Percentiles rank a stretch among this genome's conserved stretches.
phyloP scores from a whole-genome alignment of 805 yeast species.

The Diddensiella transvaalensis region DNA sequence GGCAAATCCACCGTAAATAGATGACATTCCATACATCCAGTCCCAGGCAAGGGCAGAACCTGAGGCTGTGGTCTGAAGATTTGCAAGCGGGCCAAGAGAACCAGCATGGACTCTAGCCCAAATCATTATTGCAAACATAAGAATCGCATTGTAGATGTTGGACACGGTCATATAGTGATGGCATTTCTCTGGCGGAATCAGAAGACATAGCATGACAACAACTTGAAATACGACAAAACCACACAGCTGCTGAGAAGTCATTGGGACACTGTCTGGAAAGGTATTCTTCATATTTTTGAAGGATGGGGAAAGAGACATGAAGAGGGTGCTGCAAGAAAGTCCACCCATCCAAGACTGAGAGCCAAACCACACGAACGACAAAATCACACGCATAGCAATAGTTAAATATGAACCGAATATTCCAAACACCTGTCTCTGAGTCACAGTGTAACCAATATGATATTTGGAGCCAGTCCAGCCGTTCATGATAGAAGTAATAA shows the following conservation, averaged over 20 bases:
- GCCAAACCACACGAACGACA: constrained; percentile 47
- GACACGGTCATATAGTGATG: constrained; percentile 30
- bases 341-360: constrained; percentile 48
- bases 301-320: constrained; percentile 31
- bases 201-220: constrained; percentile 33
- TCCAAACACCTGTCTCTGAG: constrained; percentile 46
- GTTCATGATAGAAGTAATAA: constrained; percentile 30
- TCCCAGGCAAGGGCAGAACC: constrained; percentile 11
- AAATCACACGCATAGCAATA: constrained; percentile 42
- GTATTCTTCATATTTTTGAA: constrained; percentile 41
- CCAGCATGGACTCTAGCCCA: constrained; percentile 51
- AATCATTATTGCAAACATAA: constrained; percentile 59
- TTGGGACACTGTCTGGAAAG: constrained; percentile 37
- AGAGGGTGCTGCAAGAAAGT: constrained; percentile 32
- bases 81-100: constrained; percentile 54
- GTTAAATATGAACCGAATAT: constrained; percentile 44
- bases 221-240: constrained; percentile 40
- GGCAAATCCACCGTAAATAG: constrained; percentile 78
- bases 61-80: constrained; percentile 35
- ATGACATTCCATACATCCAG: constrained; percentile 49
- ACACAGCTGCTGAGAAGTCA: constrained; percentile 37
- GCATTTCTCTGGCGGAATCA: constrained; percentile 30
- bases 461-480: constrained; percentile 48
- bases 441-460: constrained; percentile 49
- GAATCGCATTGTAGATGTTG: constrained; percentile 37